phyloP scores from a whole-genome alignment of 495 filamentous ascomycete species.

The Cetradonia linearis region DNA sequence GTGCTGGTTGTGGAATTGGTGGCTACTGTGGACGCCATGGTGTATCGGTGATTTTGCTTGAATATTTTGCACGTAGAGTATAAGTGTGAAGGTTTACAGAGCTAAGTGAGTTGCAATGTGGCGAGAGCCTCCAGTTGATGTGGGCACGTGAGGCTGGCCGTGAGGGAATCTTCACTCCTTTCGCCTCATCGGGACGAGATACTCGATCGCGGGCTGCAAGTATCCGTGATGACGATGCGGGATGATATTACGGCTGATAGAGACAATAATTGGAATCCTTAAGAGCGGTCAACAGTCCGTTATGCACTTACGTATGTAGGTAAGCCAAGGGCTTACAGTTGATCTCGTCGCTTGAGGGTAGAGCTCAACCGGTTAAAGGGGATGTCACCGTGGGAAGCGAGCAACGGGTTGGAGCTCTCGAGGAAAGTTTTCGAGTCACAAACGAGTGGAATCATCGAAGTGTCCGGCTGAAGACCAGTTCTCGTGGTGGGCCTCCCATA shows the following conservation, averaged over 20 bases:
- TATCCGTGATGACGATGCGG: not conserved
- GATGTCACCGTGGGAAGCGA: not conserved
- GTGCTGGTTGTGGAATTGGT: not conserved
- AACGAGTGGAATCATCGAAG: not conserved
- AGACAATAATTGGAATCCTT: not conserved
- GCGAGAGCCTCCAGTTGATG: not conserved
- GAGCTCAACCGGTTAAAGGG: not conserved
- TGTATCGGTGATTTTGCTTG: not conserved
- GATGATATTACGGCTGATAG: not conserved
- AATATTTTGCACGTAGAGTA: not conserved
- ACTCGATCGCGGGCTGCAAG: not conserved
- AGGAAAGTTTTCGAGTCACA: not conserved
- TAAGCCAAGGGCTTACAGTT: constrained; percentile 1
- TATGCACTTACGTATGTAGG: not conserved
- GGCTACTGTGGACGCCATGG: constrained; percentile 8
- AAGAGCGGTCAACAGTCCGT: not conserved
- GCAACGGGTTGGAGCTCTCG: not conserved
- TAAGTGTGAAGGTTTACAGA: no score
- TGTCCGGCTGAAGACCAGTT: not conserved
- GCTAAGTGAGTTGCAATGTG: not conserved
- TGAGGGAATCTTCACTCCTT: not conserved
- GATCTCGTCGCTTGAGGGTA: constrained; percentile 1
- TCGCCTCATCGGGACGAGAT: not conserved
- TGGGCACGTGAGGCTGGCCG: not conserved
- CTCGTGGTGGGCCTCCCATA: not conserved